Base-by-base conservation (phyloP, 768 basidiomycete genomes). In the Cytidiella melzeri region DNA sequence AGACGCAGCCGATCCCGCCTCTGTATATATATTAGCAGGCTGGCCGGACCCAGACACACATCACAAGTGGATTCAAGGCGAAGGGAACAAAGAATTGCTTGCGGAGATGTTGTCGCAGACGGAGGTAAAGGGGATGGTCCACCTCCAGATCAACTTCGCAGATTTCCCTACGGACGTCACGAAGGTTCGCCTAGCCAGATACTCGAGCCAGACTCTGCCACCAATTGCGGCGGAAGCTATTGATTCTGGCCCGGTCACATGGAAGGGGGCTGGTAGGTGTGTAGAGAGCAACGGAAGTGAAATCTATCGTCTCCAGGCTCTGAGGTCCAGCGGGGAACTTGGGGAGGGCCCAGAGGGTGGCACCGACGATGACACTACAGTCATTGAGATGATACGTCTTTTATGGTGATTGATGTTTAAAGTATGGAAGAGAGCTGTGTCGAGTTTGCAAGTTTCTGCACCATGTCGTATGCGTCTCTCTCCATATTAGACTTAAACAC, bases 31-130 rank as follows among this genome's bases (percentile, higher is more conserved):
- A 23, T 56, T 75, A 25, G 69, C 73, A 0, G 74, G 75, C 10
- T 79, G 76, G 77, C 36, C 59, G 45, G 65, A 66, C 49, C 68
- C 71, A 20, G 56, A 51, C 10, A 67, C 69, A 7, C 76, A 77
- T 55, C 53, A 66, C 23, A 60, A 62, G 30, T 78, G 73, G 72
- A 70, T 75, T 15, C 54, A 51, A 4, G 72, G 70, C 47, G 62
- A 68, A 3, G 55, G 57, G 45, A 75, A 75, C 45, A 67, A 73
- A 52, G 64, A 58, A 27, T 55, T 76, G 20, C 52, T 74, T 36
- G 46, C 48, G 42, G 46, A 61, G 18, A 61, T 71, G 18, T 56
- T 53, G 41, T 57, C 63, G 4, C 56, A 67, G 19, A 19, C 73
- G 19, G 57, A 64, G 10, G 60, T 74, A 11, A 59, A 55, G 28